Evolutionary conservation across 2,329 filamentous ascomycete species (phyloP).

Genomic region (Penicillium paneum): DNA sequence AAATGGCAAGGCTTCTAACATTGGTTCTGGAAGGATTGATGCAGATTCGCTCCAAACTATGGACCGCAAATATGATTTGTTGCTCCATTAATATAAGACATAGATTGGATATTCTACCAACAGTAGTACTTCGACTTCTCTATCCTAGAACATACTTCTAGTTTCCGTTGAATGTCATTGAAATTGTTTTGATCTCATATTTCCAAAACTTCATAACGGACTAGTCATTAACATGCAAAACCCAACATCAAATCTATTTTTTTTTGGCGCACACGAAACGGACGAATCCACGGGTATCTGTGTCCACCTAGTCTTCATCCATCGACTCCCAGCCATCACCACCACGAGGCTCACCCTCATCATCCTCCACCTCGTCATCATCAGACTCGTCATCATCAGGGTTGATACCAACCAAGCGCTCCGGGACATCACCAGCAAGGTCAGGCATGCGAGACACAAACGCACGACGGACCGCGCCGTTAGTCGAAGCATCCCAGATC

Average conservation of each 20-base stretch:
- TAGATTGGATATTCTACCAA: not conserved
- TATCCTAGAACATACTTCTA: too few relatives aligned
- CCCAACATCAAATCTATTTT: constrained; percentile 21
- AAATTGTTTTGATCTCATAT: not conserved
- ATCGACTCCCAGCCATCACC: constrained; percentile 55
- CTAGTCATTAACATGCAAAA: constrained; percentile 12
- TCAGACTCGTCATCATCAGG: constrained; percentile 64
- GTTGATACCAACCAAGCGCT: constrained; percentile 73
- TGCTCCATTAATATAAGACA: not conserved
- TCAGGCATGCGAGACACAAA: constrained; percentile 71
- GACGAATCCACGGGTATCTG: constrained; percentile 24
- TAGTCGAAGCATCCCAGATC: constrained; percentile 96
- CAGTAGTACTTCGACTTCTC: not conserved
- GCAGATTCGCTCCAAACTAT: not conserved
- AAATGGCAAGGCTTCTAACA: too few relatives aligned
- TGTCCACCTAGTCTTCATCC: constrained; percentile 48
- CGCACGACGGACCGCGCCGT: constrained; percentile 75
- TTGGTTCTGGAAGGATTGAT: not conserved
- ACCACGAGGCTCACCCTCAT: constrained; percentile 47
- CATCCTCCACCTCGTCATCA: constrained; percentile 56
- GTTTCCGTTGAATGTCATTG: not conserved
- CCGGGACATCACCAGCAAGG: constrained; percentile 61
- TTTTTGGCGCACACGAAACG: constrained; percentile 18
- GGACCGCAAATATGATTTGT: not conserved
- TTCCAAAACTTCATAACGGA: constrained; percentile 5